Evolutionary conservation across 225 moss, liverwort and hornwort genomes (phyloP), one percentile per base, ranked within the genome.

Genomic region (Polytrichum commune): DNA sequence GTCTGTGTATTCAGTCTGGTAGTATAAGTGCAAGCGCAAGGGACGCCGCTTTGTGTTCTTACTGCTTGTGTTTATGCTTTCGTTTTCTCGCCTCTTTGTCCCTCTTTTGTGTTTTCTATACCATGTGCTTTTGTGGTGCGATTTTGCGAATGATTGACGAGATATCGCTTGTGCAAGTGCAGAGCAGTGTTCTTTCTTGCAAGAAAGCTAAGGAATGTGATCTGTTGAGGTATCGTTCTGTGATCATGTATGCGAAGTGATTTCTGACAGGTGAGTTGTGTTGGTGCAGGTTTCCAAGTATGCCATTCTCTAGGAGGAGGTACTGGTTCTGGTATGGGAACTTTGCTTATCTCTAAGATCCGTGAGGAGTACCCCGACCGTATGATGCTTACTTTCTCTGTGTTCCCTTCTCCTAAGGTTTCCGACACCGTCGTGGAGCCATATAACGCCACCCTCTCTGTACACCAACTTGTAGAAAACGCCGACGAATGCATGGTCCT

Each of bases 371-470:
- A 83, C 27, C 83, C 83, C 18, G 83, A 83, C 68, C 76, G 83
- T 56, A 83, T 83, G 83, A 83, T 83, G 83, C 80, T 83, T 29
- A 80, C 83, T 38, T 83, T 83, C 60, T 83, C 83, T 13, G 83
- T 83, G n/a, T 83, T 83, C 23, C 83, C 83, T 67, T 83, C 83
- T 28, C 83, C 83, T 0, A 46, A 81, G 56, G 81, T 81, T 5
- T 81, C 81, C 18, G 81, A 81, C 46, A 81, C 81, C 0, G 81
- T 81, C 0, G 81, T 81, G 18, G 81, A 81, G 74, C 82, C 82
- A 1, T 82, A 82, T 60, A 82, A 82, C 32, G 82, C 82, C 28
- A 82, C 82, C 0, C 27, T 82, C n/a, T 82, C 82, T 5, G 82
- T 82, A 16, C 82, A 82, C 9, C 82, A 82, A 63, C 28, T 82